Evolutionary conservation across 176 grass and related monocot genomes (phyloP).

Genomic region (Rhipidocladum racemiflorum): DNA sequence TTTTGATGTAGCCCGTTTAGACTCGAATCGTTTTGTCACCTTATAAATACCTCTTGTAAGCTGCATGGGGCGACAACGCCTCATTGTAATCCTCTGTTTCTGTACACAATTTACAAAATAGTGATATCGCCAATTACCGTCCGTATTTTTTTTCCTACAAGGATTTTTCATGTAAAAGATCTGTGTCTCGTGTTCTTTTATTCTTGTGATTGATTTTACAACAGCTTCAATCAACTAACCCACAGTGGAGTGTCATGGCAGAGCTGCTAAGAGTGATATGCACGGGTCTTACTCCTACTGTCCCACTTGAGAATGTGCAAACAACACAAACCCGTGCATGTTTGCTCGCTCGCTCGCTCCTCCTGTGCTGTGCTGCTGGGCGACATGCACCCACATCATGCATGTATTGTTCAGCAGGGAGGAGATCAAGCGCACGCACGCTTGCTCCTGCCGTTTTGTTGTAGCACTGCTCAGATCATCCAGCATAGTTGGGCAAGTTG

Average conservation of each 20-base stretch:
- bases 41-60: too few relatives aligned
- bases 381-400: background rate
- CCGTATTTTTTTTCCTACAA: too few relatives aligned
- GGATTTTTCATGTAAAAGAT: too few relatives aligned
- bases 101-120: too few relatives aligned
- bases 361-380: background rate
- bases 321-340: background rate
- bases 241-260: background rate
- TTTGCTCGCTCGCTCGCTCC: background rate
- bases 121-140: too few relatives aligned
- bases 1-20: too few relatives aligned
- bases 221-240: background rate
- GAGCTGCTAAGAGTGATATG: background rate
- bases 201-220: too few relatives aligned
- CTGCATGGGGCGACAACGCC: too few relatives aligned
- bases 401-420: background rate
- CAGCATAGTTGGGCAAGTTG: background rate
- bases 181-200: too few relatives aligned
- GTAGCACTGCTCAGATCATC: background rate
- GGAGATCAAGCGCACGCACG: background rate
- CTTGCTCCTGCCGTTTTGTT: background rate
- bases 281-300: too few relatives aligned
- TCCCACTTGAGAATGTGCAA: background rate
- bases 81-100: too few relatives aligned
- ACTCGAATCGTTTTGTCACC: too few relatives aligned